Evolutionary conservation across 345 rosid species (phyloP).

Genomic region (Syzygium aqueum): DNA sequence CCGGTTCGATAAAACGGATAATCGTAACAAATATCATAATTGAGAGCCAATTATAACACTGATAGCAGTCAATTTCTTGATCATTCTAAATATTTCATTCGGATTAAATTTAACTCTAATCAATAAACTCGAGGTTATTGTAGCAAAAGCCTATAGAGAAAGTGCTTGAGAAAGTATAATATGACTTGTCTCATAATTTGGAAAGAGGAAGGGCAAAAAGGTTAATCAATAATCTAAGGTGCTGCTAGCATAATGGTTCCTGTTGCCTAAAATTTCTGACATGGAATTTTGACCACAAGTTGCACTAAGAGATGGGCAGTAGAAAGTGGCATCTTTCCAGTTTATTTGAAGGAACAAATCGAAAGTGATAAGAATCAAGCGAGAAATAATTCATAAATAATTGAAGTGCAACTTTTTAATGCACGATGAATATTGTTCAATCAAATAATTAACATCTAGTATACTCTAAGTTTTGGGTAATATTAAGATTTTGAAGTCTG

Average conservation of each 20-base stretch:
- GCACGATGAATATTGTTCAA: not conserved
- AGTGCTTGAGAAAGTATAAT: not conserved
- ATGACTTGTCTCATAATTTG: not conserved
- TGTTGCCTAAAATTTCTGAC: not conserved
- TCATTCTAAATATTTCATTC: not conserved
- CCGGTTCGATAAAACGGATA: fast-evolving
- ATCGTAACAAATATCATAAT: not conserved
- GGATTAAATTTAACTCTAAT: not conserved
- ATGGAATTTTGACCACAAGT: not conserved
- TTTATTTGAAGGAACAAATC: not conserved
- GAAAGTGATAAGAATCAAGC: not conserved
- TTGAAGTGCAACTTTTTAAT: not conserved
- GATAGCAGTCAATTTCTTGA: not conserved
- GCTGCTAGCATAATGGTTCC: not conserved
- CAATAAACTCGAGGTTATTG: not conserved
- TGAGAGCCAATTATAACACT: not conserved
- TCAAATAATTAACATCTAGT: too few species aligned
- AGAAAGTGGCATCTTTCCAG: not conserved
- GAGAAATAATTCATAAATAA: not conserved
- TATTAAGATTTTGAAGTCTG: not conserved
- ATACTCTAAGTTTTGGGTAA: not conserved
- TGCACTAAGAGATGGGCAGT: not conserved
- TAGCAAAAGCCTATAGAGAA: not conserved
- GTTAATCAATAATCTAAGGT: not conserved
- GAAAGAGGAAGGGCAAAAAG: not conserved